These are phyloP conservation scores for Cladophialophora exuberans DNA, from an alignment of 2,329 filamentous ascomycete genomes.

Conservation along the genomic window DNA sequence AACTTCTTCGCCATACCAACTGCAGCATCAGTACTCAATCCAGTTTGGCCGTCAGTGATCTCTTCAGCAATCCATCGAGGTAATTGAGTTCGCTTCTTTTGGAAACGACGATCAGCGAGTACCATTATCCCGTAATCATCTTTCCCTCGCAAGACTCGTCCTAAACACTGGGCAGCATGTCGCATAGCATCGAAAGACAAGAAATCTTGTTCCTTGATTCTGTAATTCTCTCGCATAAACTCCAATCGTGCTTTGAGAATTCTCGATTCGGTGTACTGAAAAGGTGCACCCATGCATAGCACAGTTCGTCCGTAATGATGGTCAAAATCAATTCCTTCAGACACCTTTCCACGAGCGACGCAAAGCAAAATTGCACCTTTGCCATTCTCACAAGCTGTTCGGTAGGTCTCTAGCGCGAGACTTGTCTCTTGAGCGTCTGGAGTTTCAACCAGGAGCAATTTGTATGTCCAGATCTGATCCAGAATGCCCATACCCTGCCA, in stretches of 20 bases:
- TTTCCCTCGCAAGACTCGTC: constrained; percentile 91
- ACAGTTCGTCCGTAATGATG: constrained; percentile 97
- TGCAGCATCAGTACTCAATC: constrained; percentile 94
- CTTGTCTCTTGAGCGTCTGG: constrained; percentile 97
- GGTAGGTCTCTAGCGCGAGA: constrained; percentile 91
- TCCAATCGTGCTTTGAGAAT: constrained; percentile 95
- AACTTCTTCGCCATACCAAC: constrained; percentile 88
- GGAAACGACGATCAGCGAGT: constrained; percentile 87
- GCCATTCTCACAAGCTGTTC: constrained; percentile 96
- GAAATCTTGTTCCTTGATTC: constrained; percentile 96
- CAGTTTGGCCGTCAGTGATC: constrained; percentile 80
- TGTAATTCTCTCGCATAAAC: constrained; percentile 95
- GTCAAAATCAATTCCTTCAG: constrained; percentile 98
- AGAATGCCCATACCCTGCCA: constrained; percentile 99
- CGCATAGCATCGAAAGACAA: constrained; percentile 98
- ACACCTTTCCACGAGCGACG: constrained; percentile 95
- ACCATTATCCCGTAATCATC: constrained; percentile 99
- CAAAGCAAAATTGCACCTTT: constrained; percentile 90
- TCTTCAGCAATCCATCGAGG: constrained; percentile 97
- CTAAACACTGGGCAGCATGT: constrained; percentile 95
- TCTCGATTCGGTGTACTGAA: constrained; percentile 97
- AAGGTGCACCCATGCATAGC: constrained; percentile 93
- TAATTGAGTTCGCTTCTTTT: constrained; percentile 85
- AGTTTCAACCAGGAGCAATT: constrained; percentile 95
- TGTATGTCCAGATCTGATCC: constrained; percentile 98